Evolutionary conservation across 2,329 filamentous ascomycete species (phyloP).

Genomic region (Colletotrichum camelliae): DNA sequence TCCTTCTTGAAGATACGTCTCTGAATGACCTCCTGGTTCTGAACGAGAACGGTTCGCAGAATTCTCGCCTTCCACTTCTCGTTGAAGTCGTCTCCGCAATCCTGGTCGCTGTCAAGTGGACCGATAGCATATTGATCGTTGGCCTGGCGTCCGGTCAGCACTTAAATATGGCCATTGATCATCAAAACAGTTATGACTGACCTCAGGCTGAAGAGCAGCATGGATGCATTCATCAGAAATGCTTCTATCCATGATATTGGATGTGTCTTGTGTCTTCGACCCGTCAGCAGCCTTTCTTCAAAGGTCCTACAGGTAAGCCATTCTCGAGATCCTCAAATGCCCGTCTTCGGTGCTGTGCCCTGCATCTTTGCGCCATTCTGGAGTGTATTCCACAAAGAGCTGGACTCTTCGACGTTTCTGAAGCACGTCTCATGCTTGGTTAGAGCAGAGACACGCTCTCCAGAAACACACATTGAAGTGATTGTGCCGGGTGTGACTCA

Average conservation of each 20-base stretch:
- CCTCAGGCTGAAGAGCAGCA: not conserved
- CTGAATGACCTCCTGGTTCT: not conserved
- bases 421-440: not conserved
- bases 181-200: not conserved
- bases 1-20: not conserved
- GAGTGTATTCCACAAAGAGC: not conserved
- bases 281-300: constrained; percentile 1
- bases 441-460: not conserved
- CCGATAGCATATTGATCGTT: not conserved
- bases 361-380: constrained; percentile 1
- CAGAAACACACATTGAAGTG: not conserved
- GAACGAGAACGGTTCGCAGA: not conserved
- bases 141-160: not conserved
- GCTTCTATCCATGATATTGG: not conserved
- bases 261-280: not conserved
- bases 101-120: not conserved
- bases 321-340: not conserved
- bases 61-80: not conserved
- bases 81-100: not conserved
- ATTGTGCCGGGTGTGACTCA: not conserved
- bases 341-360: not conserved
- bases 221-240: not conserved
- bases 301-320: constrained; percentile 9
- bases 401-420: not conserved
- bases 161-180: not conserved